These are phyloP conservation scores for Tulasnella sp. DNA, from an alignment of 768 basidiomycete genomes.

Conservation along the genomic window DNA sequence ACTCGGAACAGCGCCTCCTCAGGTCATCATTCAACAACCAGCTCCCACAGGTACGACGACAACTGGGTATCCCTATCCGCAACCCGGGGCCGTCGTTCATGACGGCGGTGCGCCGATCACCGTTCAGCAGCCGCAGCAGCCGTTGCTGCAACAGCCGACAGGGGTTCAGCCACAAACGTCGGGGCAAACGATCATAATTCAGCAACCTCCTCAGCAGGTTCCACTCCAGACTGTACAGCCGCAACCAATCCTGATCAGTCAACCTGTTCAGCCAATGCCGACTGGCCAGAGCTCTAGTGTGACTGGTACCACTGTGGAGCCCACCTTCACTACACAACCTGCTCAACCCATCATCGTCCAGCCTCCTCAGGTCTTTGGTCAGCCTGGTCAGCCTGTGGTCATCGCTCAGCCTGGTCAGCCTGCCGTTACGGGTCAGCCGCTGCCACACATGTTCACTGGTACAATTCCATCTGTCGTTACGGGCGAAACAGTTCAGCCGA, in stretches of 20 bases:
- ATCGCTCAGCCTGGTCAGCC: neutral
- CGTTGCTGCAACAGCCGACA: neutral
- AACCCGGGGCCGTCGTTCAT: slow-evolving; percentile 10
- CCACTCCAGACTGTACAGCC: neutral
- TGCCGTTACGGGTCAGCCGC: neutral
- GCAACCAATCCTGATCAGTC: neutral
- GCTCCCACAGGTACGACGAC: neutral
- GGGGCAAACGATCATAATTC: slow-evolving; percentile 6
- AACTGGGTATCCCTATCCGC: neutral
- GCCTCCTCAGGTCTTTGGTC: neutral
- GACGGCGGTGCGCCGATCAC: neutral
- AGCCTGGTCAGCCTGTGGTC: neutral
- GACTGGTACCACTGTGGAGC: neutral
- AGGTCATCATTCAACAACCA: slow-evolving; percentile 7
- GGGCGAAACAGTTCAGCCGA: neutral
- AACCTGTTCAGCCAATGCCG: neutral
- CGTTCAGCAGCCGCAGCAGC: neutral
- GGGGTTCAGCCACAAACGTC: slow-evolving; percentile 1
- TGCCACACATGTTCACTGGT: neutral
- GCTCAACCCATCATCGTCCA: neutral
- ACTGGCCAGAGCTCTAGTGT: neutral
- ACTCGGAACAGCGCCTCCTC: neutral
- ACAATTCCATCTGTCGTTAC: neutral
- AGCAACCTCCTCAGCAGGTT: neutral
- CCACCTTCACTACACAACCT: neutral